Evolutionary conservation across 208 protist genomes (phyloP).

Genomic region (Wallacemonas sp.): DNA sequence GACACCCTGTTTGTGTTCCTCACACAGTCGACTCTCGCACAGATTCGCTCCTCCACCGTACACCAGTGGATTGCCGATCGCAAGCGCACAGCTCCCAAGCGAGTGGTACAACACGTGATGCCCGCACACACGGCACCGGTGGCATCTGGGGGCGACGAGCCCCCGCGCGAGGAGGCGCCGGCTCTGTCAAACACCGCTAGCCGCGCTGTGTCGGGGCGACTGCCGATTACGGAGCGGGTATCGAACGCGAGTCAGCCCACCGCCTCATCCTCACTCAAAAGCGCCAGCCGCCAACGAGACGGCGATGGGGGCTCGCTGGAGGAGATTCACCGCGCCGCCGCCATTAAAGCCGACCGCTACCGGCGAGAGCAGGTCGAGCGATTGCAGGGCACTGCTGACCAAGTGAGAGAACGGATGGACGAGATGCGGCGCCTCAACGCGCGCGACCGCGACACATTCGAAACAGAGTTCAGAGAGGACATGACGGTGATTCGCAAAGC

Average conservation of each 20-base stretch:
- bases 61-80: constrained; percentile 81
- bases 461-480: constrained; percentile 61
- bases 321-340: constrained; percentile 60
- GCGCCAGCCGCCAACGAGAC: constrained; percentile 6
- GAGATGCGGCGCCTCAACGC: constrained; percentile 57
- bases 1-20: constrained; percentile 71
- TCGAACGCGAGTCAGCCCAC: constrained; percentile 9
- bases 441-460: constrained; percentile 67
- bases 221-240: constrained; percentile 14
- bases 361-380: constrained; percentile 44
- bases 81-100: constrained; percentile 58
- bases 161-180: neutral
- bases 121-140: neutral
- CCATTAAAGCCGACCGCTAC: constrained; percentile 55
- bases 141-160: too few relatives aligned
- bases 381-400: constrained; percentile 56
- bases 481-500: constrained; percentile 60
- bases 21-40: constrained; percentile 61
- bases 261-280: constrained; percentile 3
- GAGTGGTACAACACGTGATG: constrained; percentile 13
- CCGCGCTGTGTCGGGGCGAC: neutral
- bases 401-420: constrained; percentile 49
- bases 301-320: constrained; percentile 18
- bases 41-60: constrained; percentile 51
- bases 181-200: neutral